Evolutionary conservation across 2,329 filamentous ascomycete genomes (phyloP), one percentile per base, ranked within the genome.

Genomic region (Aspergillus tubingensis): DNA sequence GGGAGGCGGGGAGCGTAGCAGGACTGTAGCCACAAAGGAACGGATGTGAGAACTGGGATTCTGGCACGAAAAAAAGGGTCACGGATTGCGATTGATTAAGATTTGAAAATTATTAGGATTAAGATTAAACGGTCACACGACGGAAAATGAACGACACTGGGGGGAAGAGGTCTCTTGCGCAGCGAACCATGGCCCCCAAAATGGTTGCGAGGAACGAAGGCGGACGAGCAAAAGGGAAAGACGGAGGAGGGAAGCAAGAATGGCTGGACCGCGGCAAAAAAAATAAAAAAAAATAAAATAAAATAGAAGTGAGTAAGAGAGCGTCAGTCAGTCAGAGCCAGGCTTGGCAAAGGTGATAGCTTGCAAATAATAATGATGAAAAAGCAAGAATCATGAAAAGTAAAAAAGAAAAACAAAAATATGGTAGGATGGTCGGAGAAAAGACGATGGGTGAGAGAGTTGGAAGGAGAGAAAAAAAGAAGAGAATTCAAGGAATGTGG

Each of bases 171-270:
- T 58, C 38, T 52, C 44, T 48, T 49, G 54, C 55, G 54, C 53
- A 60, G 54, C 57, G 43, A 53, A 63, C 44, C 65, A 67, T 66
- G 64, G 63, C 64, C 41, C 58, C 58, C 52, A 54, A 57, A 57
- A 55, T 44, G 60, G 60, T 61, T 61, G 54, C 55, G 27, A 58
- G 51, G 39, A 51, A 56, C 49, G 41, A 39, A 55, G 61, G 55
- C 49, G 39, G 52, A 39, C 27, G 23, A 38, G 54, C 19, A 21
- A 54, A 54, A 25, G 53, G 57, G 54, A 21, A 25, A 52, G 57
- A 57, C 62, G 67, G 64, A 53, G 63, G 64, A 8, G 54, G 47
- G 62, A 62, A 30, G 39, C 21, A 44, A 49, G 43, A 57, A 17
- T 30, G 44, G 47, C 53, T 60, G 58, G 58, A 57, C 60, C 48